These are phyloP conservation scores for Mycena citricolor DNA, from an alignment of 1,284 basidiomycete species.

Conservation along the genomic window DNA sequence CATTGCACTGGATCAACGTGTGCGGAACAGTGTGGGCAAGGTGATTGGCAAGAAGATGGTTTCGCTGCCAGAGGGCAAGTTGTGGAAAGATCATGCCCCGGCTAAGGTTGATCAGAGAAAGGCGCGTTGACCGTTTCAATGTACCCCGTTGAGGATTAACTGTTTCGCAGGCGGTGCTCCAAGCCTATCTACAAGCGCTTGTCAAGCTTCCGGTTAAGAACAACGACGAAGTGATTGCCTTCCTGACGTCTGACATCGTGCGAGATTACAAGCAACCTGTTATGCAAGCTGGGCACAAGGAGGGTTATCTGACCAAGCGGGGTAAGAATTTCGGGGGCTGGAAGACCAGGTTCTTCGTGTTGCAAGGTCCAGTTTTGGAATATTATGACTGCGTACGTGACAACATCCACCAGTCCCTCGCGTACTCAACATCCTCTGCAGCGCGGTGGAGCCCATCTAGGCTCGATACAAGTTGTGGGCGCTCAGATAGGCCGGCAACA, in stretches of 20 bases:
- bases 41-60: conserved; percentile 77
- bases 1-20: conserved; percentile 74
- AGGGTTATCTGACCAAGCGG: conserved; percentile 94
- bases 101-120: conserved; percentile 95
- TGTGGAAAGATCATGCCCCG: conserved; percentile 97
- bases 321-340: conserved; percentile 97
- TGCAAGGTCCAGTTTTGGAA: conserved; percentile 84
- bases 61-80: conserved; percentile 83
- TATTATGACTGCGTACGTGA: conserved; percentile 90
- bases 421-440: conserved; percentile 34
- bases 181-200: conserved; percentile 86
- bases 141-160: conserved; percentile 4
- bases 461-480: conserved; percentile 82
- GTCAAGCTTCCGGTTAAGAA: conserved; percentile 83
- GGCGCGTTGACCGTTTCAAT: conserved; percentile 44
- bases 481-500: conserved; percentile 82
- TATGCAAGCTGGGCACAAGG: conserved; percentile 83
- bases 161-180: conserved; percentile 65
- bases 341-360: conserved; percentile 93
- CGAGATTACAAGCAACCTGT: conserved; percentile 72
- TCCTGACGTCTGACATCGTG: conserved; percentile 88
- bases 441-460: conserved; percentile 88
- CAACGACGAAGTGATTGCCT: conserved; percentile 88
- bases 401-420: conserved; percentile 2
- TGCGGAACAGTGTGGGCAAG: conserved; percentile 65